Percentiles rank a stretch among this genome's conserved stretches.
phyloP scores from a whole-genome alignment of 345 rosid species.

The Populus tremula region DNA sequence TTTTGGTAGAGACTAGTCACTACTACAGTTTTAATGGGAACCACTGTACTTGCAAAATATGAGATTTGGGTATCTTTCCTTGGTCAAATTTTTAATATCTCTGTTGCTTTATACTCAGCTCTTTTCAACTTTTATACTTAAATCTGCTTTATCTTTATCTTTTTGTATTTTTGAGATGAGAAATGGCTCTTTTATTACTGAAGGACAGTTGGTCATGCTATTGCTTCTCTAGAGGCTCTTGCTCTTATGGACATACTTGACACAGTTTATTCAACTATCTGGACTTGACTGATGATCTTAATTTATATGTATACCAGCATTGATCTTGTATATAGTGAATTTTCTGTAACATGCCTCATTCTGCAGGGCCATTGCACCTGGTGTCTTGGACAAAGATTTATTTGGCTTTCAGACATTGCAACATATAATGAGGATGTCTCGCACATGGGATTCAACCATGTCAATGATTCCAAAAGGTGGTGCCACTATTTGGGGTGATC shows the following conservation, averaged over 20 bases:
- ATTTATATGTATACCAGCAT: not conserved
- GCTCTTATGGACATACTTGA: not conserved
- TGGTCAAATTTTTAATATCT: not conserved
- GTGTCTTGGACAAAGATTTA: conserved; percentile 72
- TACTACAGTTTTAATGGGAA: not conserved
- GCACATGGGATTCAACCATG: conserved; percentile 95
- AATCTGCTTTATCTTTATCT: not conserved
- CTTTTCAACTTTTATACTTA: not conserved
- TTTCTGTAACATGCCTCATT: not conserved
- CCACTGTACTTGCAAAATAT: not conserved
- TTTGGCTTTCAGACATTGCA: conserved; percentile 82
- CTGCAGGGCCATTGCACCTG: conserved; percentile 92
- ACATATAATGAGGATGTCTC: conserved; percentile 77
- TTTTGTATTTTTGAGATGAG: not conserved
- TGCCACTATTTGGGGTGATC: conserved; percentile 89
- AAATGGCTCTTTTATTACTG: not conserved
- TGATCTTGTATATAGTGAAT: not conserved
- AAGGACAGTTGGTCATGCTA: not conserved
- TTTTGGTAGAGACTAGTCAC: not conserved
- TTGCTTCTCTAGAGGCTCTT: not conserved
- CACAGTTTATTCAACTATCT: not conserved
- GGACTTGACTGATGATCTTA: not conserved
- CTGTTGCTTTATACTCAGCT: conserved; percentile 1
- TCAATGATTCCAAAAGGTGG: conserved; percentile 97
- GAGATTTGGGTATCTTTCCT: not conserved